Percentiles rank a stretch among this genome's conserved stretches.
Evolutionary conservation across 495 filamentous ascomycete genomes (phyloP).

Genomic region (Venustampulla echinocandica): DNA sequence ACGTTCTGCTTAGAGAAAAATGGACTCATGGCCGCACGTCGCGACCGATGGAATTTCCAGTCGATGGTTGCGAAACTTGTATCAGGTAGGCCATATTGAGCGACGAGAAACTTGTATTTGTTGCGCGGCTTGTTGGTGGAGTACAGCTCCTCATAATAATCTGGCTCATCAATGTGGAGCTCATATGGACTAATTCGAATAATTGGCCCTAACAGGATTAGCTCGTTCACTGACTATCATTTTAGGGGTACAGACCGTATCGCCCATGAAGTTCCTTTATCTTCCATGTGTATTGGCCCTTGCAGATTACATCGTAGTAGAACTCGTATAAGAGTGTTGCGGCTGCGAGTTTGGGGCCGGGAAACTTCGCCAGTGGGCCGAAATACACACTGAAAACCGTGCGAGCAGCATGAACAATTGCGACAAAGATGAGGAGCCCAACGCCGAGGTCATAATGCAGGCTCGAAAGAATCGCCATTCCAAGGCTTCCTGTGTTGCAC

Average conservation of each 20-base stretch:
- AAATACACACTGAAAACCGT: constrained; percentile 28
- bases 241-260: constrained; percentile 27
- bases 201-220: not conserved
- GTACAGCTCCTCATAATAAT: not conserved
- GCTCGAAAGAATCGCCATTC: no score
- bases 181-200: constrained; percentile 26
- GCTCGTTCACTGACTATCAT: not conserved
- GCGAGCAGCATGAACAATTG: no score
- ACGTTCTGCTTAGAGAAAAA: constrained; percentile 44
- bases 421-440: no score
- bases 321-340: constrained; percentile 31
- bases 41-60: constrained; percentile 33
- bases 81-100: not conserved
- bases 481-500: no score
- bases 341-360: constrained; percentile 38
- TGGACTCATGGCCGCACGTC: constrained; percentile 29
- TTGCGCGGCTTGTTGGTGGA: not conserved
- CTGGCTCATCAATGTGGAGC: constrained; percentile 40
- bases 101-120: constrained; percentile 1
- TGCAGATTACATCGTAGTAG: constrained; percentile 10
- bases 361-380: constrained; percentile 36
- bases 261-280: constrained; percentile 21
- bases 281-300: constrained; percentile 19
- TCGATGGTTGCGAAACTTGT: constrained; percentile 33
- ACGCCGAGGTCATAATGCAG: no score